These are phyloP conservation scores for Blastosporella zonata DNA, from an alignment of 1,284 basidiomycete genomes.

Conservation along the genomic window DNA sequence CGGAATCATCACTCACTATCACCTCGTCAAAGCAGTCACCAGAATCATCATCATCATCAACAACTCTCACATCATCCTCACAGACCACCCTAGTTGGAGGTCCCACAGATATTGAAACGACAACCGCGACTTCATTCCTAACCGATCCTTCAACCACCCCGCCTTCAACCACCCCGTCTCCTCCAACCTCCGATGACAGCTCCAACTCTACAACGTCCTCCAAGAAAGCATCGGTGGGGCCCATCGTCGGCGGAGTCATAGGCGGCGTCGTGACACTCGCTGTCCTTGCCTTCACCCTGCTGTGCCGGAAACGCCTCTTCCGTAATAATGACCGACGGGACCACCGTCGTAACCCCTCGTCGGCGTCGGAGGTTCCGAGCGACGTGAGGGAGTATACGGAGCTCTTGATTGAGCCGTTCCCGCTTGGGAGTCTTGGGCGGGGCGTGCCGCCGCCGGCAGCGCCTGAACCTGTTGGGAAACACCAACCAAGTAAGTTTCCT, in stretches of 20 bases:
- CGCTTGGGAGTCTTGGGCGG: background rate
- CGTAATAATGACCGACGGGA: no score
- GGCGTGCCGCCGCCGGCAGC: background rate
- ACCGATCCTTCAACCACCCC: no score
- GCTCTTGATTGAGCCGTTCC: background rate
- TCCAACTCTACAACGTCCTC: no score
- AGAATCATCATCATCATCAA: no score
- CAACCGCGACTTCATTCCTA: background rate
- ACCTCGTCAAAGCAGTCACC: no score
- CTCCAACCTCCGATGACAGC: background rate
- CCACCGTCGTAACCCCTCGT: background rate
- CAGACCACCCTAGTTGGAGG: no score
- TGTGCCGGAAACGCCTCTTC: slow-evolving; percentile 1
- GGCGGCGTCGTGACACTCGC: slow-evolving; percentile 2
- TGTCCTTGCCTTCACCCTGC: background rate
- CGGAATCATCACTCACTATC: no score
- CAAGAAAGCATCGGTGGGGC: background rate
- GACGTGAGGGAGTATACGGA: background rate
- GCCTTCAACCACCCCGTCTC: background rate
- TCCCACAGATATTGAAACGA: no score
- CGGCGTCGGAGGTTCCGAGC: no score
- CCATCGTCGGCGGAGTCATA: slow-evolving; percentile 4
- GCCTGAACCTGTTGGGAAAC: background rate
- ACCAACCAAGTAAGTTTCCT: background rate
- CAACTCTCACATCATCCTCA: no score